Percentiles rank a stretch among this genome's conserved stretches.
These are phyloP conservation scores for Vicia villosa DNA, from an alignment of 306 rosid species.

Conservation along the genomic window DNA sequence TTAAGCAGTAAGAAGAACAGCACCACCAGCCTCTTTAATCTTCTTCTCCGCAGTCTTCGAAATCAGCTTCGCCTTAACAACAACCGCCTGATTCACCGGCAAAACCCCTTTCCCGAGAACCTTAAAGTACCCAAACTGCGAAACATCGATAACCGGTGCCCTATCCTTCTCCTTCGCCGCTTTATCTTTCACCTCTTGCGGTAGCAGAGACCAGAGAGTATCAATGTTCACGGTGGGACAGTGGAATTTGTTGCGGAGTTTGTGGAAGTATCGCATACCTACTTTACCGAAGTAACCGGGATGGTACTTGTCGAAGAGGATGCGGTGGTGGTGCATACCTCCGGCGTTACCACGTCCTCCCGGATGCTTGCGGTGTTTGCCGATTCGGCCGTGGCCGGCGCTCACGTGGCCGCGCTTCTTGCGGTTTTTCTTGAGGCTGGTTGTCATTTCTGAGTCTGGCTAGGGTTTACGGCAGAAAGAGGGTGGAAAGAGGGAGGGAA, in stretches of 20 bases:
- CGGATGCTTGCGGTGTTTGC: slow-evolving; percentile 50
- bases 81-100: slow-evolving; percentile 56
- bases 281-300: slow-evolving; percentile 51
- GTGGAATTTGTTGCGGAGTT: slow-evolving; percentile 24
- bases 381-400: slow-evolving; percentile 60
- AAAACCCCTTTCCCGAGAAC: slow-evolving; percentile 73
- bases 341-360: slow-evolving; percentile 47
- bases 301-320: slow-evolving; percentile 51
- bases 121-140: slow-evolving; percentile 72
- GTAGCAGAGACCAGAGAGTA: slow-evolving; percentile 76
- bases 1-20: slow-evolving; percentile 54
- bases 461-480: slow-evolving; percentile 33
- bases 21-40: slow-evolving; percentile 85
- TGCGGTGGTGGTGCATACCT: slow-evolving; percentile 49
- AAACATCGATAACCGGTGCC: slow-evolving; percentile 63
- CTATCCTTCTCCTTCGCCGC: slow-evolving; percentile 58
- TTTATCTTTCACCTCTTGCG: slow-evolving; percentile 66
- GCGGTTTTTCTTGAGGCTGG: slow-evolving; percentile 81
- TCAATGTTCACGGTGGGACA: slow-evolving; percentile 60
- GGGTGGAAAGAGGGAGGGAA: not conserved
- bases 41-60: slow-evolving; percentile 81
- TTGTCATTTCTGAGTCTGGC: slow-evolving; percentile 43
- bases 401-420: slow-evolving; percentile 94
- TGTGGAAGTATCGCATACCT: slow-evolving; percentile 20
- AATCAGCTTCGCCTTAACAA: slow-evolving; percentile 76